Evolutionary conservation across 495 filamentous ascomycete species (phyloP), one percentile per base, ranked within the genome.

Genomic region (Penicillium coprophilum): DNA sequence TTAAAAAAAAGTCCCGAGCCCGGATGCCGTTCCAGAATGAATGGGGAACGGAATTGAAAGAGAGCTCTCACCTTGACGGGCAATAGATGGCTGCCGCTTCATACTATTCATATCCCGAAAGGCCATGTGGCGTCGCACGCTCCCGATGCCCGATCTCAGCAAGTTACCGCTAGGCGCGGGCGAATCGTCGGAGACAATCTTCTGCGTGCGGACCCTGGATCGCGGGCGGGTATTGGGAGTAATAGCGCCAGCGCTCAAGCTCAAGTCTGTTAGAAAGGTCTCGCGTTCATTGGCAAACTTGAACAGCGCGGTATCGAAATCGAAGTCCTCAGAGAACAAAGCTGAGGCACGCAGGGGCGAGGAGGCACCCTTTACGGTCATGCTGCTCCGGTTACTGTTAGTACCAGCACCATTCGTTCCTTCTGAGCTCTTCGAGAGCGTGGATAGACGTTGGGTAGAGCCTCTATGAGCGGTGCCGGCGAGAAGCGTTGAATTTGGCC

Each of bases 271-370:
- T 62, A 98, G 68, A 68, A 98, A 97, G 57, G 87, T 87, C 61
- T 98, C 94, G 60, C 94, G 80, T 73, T 97, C 94, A 46, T 88
- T 88, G 39, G 94, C 91, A 73, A 98, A 98, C 70, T 96, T 97
- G 51, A 90, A 71, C 57, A 98, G 78, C 15, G 94, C 94, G 63
- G 87, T 81, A 63, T 97, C 93, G 64, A 98, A 98, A 71, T 97
- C 92, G 65, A 88, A 89, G 69, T 95, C 87, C 45, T 71, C 81
- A 32, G 78, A 52, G 54, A 69, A 60, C 64, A 61, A 59, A 46
- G 67, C 74, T 52, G 64, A 69, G 50, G 58, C 64, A 31, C 66
- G 66, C 47, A 73, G 54, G 60, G 77, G 76, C 45, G 64, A 76
- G 45, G 76, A 74, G 36, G 77, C 70, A 11, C 82, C 82, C 53